Evolutionary conservation across 352 stramenopile genomes (phyloP), one percentile per base, ranked within the genome.

Genomic region (Pythium aquatile): DNA sequence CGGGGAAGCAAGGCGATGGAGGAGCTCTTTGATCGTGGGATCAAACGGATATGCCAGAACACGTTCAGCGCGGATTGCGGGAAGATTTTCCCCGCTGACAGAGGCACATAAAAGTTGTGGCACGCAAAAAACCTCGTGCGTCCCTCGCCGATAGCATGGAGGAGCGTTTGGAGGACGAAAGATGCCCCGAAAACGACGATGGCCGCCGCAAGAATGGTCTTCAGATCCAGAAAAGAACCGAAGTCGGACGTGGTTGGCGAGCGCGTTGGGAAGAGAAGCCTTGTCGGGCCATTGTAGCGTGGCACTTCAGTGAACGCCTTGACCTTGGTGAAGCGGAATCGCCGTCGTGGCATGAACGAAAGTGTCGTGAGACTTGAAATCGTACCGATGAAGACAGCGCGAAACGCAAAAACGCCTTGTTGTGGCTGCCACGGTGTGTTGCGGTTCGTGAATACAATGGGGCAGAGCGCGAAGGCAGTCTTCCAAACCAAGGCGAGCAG

Each of bases 401-500:
- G 61, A 24, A 76, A 33, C 2, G 56, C 44, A 1, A 73, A 9
- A 2, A 66, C 5, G 1, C 70, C 70, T 20, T 66, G 13, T 14
- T 29, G 30, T 9, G 53, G 47, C 20, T 16, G 35, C 39, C 48
- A 53, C 20, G 13, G 17, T 26, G 26, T 11, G 10, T 28, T 33
- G 13, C 60, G 49, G 24, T 44, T 8, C 7, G 11, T 14, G 17
- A 56, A 33, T 28, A 59, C 11, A 3, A 17, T 7, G 3, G 40
- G 20, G 35, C 46, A 16, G 14, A 69, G 1, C 6, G 29, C 44
- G 13, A 57, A 35, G 13, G 64, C 26, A 6, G 61, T 2, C 29
- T 74, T 77, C 48, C 61, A 66, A 3, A 49, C 16, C 0, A 73
- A 40, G 13, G 53, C 70, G 14, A 77, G 11, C 11, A 66, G 24